Percentiles rank a stretch among this genome's conserved stretches.
Conservation (phyloP, 768 basidiomycete genomes). For the Rhodotorula toruloides region DNA sequence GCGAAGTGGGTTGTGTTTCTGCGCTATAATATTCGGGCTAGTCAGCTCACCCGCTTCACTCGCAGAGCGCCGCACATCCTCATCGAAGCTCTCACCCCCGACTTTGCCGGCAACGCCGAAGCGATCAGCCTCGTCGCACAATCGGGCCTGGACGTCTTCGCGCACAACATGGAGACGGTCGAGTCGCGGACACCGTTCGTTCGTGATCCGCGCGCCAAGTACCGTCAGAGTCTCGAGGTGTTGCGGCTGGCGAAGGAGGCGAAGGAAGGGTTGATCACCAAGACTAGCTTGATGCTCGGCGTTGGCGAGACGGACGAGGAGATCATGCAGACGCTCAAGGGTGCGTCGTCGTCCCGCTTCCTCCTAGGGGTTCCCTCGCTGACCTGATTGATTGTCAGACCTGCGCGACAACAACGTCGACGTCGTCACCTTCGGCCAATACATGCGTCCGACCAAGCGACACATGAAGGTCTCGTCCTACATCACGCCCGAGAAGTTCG, state of each 20-base stretch:
- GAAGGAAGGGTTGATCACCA: conserved; percentile 62
- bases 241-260: conserved; percentile 82
- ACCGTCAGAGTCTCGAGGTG: conserved; percentile 67
- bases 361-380: background rate
- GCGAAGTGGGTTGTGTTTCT: conserved; percentile 62
- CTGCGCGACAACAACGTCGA: conserved; percentile 83
- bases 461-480: conserved; percentile 99
- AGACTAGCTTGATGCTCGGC: conserved; percentile 98
- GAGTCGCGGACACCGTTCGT: conserved; percentile 91
- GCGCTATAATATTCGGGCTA: too few species aligned
- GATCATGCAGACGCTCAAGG: conserved; percentile 71
- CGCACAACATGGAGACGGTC: conserved; percentile 95
- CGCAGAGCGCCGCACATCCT: conserved; percentile 88
- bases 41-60: background rate
- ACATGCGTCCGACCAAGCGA: conserved; percentile 97
- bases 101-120: conserved; percentile 74
- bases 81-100: conserved; percentile 92
- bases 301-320: conserved; percentile 85
- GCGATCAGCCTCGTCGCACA: conserved; percentile 76
- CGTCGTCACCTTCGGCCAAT: conserved; percentile 98
- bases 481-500: conserved; percentile 88
- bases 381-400: conserved; percentile 53
- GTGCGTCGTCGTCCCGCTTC: conserved; percentile 50
- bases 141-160: conserved; percentile 94
- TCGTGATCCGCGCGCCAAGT: conserved; percentile 76